phyloP scores from a whole-genome alignment of 352 stramenopile species.

The Globisporangium middletonii region DNA sequence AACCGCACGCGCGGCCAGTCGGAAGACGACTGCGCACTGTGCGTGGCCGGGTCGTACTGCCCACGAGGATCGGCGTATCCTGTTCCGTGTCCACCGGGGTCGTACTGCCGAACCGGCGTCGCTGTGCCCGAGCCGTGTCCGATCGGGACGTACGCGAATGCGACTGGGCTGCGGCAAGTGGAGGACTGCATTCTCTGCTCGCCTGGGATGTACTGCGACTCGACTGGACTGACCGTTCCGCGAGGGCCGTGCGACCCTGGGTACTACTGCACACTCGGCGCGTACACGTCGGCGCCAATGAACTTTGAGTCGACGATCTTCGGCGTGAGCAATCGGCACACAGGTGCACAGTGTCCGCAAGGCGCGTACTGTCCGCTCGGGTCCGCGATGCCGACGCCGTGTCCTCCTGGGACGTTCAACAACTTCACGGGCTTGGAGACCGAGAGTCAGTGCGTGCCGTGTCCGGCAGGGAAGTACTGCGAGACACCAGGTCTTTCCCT shows the following conservation, averaged over 20 bases:
- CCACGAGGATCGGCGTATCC: conserved; percentile 57
- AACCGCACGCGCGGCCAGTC: conserved; percentile 48
- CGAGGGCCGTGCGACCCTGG: conserved; percentile 79
- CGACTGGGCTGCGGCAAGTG: conserved; percentile 58
- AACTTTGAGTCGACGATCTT: conserved; percentile 63
- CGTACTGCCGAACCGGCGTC: conserved; percentile 85
- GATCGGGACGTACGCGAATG: conserved; percentile 87
- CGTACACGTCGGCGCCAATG: conserved; percentile 89
- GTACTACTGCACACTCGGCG: conserved; percentile 88
- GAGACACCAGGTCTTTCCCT: conserved; percentile 53
- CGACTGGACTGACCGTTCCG: conserved; percentile 65
- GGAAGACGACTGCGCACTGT: conserved; percentile 72
- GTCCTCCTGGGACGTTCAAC: conserved; percentile 72
- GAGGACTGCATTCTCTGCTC: conserved; percentile 85
- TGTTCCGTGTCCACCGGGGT: conserved; percentile 65
- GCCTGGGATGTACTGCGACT: conserved; percentile 91
- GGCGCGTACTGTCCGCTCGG: conserved; percentile 70
- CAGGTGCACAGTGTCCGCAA: conserved; percentile 57
- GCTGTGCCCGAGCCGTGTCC: conserved; percentile 77
- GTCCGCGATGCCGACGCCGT: conserved; percentile 46
- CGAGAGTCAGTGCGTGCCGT: conserved; percentile 70
- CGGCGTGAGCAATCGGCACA: conserved; percentile 56
- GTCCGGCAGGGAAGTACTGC: conserved; percentile 73
- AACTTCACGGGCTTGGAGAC: conserved; percentile 67
- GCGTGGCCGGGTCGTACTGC: conserved; percentile 63